Evolutionary conservation across 768 basidiomycete species (phyloP).

Genomic region (Termitomyces titanicus): DNA sequence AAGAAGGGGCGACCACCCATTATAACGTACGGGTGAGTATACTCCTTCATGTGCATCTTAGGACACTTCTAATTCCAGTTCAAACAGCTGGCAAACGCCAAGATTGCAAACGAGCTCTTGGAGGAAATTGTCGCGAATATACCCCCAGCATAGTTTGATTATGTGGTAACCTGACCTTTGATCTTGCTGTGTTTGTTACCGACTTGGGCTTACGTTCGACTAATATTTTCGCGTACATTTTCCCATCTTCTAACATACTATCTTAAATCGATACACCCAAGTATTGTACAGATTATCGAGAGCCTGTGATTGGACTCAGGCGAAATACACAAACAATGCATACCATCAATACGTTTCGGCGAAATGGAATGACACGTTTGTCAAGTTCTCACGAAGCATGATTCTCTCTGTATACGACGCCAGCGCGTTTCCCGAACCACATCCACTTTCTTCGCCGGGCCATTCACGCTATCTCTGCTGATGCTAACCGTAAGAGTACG

Average conservation of each 20-base stretch:
- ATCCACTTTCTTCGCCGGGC: slow-evolving; percentile 9
- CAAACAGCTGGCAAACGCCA: slow-evolving; percentile 58
- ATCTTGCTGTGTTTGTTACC: not conserved
- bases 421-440: slow-evolving; percentile 3
- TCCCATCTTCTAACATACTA: not conserved
- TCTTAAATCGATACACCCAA: not conserved
- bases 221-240: slow-evolving; percentile 11
- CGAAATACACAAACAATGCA: not conserved
- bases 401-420: slow-evolving; percentile 2
- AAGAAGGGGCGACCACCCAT: slow-evolving; percentile 55
- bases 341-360: not conserved
- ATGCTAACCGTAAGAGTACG: slow-evolving; percentile 14
- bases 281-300: slow-evolving; percentile 5
- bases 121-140: slow-evolving; percentile 52
- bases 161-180: not conserved
- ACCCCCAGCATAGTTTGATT: slow-evolving; percentile 27
- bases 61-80: slow-evolving; percentile 3
- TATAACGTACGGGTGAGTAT: slow-evolving; percentile 70
- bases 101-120: slow-evolving; percentile 67
- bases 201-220: slow-evolving; percentile 8
- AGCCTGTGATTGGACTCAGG: slow-evolving; percentile 3
- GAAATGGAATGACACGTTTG: slow-evolving; percentile 6
- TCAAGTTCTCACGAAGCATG: slow-evolving; percentile 16
- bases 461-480: not conserved
- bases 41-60: slow-evolving; percentile 1